Conservation (phyloP, 805 yeast species). For the Ogataea angusta region DNA sequence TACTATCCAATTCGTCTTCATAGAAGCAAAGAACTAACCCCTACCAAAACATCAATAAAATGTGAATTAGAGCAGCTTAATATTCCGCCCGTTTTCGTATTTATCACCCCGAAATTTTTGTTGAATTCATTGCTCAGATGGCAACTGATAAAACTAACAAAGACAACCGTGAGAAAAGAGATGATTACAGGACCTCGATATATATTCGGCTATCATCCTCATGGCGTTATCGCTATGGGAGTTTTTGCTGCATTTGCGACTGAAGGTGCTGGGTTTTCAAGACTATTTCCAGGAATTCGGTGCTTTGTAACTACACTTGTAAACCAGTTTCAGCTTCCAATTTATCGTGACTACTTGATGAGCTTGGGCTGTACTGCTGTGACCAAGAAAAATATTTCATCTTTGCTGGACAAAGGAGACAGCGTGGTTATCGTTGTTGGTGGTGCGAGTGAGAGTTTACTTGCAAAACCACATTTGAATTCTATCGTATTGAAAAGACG, state of each 20-base stretch:
- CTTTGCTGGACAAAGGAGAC: constrained; percentile 58
- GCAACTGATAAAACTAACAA: constrained; percentile 1
- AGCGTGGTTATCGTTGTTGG: constrained; percentile 91
- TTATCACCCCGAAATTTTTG: constrained; percentile 6
- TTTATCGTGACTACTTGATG: constrained; percentile 81
- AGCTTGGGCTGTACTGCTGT: constrained; percentile 85
- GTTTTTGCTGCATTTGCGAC: constrained; percentile 82
- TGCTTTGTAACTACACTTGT: constrained; percentile 74
- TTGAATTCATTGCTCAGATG: constrained; percentile 1
- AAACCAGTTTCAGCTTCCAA: constrained; percentile 79
- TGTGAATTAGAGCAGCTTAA: constrained; percentile 6
- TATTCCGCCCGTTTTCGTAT: constrained; percentile 3
- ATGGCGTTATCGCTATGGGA: constrained; percentile 92
- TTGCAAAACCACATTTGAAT: constrained; percentile 59
- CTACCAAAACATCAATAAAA: constrained; percentile 51
- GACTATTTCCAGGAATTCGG: constrained; percentile 79
- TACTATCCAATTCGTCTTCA: constrained; percentile 79
- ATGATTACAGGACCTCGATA: constrained; percentile 66
- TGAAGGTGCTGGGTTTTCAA: constrained; percentile 69
- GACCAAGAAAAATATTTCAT: constrained; percentile 64
- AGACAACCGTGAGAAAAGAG: constrained; percentile 16
- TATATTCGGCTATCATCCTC: constrained; percentile 93
- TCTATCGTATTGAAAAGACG: constrained; percentile 73
- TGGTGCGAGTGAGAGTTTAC: constrained; percentile 87
- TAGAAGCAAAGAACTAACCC: constrained; percentile 65